Evolutionary conservation across 2,329 filamentous ascomycete species (phyloP), one percentile per base, ranked within the genome.

Genomic region (Elsinoe ampelina): DNA sequence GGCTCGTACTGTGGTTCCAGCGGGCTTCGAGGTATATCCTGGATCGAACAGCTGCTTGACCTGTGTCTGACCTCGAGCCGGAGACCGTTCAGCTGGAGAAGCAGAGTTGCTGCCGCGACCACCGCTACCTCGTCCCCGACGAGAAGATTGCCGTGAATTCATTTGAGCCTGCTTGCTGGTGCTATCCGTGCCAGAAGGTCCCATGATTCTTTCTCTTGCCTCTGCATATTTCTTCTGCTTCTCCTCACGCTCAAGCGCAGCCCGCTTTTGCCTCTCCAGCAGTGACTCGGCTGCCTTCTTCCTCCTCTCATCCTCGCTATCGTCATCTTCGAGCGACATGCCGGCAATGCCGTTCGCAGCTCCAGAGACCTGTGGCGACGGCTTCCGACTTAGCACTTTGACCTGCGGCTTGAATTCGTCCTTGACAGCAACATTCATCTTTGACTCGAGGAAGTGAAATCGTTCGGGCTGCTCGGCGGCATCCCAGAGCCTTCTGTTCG

Each of bases 191-290:
- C 65, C 63, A 32, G 70, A 69, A 19, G 81, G 82, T 17, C 90
- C 90, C 70, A 96, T 92, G 57, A 96, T 85, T 68, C 90, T 86
- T 64, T 92, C 89, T 30, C 92, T 80, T 5, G 85, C 88, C 73
- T 95, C 90, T 60, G 95, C 87, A 68, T 96, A 96, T 59, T 87
- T 86, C 57, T 84, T 84, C 74, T 95, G 87, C 74, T 93, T 95
- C 73, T 95, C 90, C 67, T 95, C 90, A 8, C 84, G 81, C 64
- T 95, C 89, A 50, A 81, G 79, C 68, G 89, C 83, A 55, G 91
- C 87, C 66, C 86, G 86, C 20, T 83, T 81, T 60, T 87, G 83
- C 34, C 90, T 80, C 73, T 95, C 86, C 64, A 92, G 87, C 2
- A 85, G 80, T 0, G 82, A 86, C 42, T 82, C 80, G 63, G 83